phyloP scores from a whole-genome alignment of 1,284 basidiomycete genomes.

The Apiotrichum domesticum region DNA sequence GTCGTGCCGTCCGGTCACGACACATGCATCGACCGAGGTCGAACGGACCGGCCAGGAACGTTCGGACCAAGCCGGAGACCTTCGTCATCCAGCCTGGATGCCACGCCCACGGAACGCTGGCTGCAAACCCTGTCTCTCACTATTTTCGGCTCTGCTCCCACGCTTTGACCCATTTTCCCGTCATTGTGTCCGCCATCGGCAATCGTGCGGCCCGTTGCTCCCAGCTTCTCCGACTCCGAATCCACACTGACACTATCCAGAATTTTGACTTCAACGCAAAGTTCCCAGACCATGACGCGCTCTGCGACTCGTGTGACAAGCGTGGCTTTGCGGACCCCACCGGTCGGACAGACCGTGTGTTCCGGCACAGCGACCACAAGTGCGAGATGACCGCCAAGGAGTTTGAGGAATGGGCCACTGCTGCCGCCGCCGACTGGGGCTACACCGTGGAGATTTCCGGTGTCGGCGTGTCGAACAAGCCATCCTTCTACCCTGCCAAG shows the following conservation, averaged over 20 bases:
- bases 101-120: too few relatives aligned
- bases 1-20: too few relatives aligned
- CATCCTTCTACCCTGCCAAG: slow-evolving; percentile 39
- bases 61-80: too few relatives aligned
- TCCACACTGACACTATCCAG: slow-evolving; percentile 7
- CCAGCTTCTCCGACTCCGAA: too few relatives aligned
- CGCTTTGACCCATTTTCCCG: too few relatives aligned
- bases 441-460: slow-evolving; percentile 44
- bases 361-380: slow-evolving; percentile 76
- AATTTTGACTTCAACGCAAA: slow-evolving; percentile 67
- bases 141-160: too few relatives aligned
- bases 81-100: too few relatives aligned
- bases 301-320: slow-evolving; percentile 23
- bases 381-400: slow-evolving; percentile 86
- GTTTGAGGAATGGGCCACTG: slow-evolving; percentile 62
- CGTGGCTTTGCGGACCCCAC: slow-evolving; percentile 72
- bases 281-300: slow-evolving; percentile 64
- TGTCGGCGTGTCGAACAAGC: slow-evolving; percentile 42
- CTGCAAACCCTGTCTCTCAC: too few relatives aligned
- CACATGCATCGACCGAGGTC: too few relatives aligned
- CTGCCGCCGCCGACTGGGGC: slow-evolving; percentile 64
- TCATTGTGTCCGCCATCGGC: too few relatives aligned
- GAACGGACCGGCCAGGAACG: too few relatives aligned
- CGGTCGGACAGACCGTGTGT: slow-evolving; percentile 55
- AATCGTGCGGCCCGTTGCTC: too few relatives aligned